Evolutionary conservation across 2,329 filamentous ascomycete species (phyloP).

Genomic region (Aspergillus calidoustus): DNA sequence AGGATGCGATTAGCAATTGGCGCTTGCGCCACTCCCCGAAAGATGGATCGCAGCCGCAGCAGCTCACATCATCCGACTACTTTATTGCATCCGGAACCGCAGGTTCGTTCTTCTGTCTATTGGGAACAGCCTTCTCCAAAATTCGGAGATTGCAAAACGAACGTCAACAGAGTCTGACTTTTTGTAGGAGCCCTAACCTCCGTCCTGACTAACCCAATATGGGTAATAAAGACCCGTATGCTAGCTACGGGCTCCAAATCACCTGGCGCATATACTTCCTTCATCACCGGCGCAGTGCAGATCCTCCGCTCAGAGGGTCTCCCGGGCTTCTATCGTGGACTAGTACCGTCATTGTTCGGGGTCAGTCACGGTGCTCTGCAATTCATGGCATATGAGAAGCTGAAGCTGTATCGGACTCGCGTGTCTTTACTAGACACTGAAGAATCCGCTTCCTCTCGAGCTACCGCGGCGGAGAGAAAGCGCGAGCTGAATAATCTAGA

Average conservation of each 20-base stretch:
- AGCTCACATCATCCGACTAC: slow-evolving; percentile 71
- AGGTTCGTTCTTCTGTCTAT: slow-evolving; percentile 43
- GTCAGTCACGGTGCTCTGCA: slow-evolving; percentile 93
- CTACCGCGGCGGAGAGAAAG: neutral
- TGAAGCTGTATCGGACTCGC: slow-evolving; percentile 66
- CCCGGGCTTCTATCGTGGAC: slow-evolving; percentile 83
- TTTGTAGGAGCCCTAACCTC: slow-evolving; percentile 71
- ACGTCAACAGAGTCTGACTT: neutral
- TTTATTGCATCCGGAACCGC: slow-evolving; percentile 73
- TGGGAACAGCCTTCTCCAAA: neutral
- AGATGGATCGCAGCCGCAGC: neutral
- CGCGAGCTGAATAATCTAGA: slow-evolving; percentile 69
- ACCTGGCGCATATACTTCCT: slow-evolving; percentile 78
- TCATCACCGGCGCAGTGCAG: slow-evolving; percentile 70
- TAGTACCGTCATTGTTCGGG: slow-evolving; percentile 80
- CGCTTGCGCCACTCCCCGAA: slow-evolving; percentile 42
- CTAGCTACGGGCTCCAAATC: slow-evolving; percentile 77
- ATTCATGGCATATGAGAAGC: slow-evolving; percentile 89
- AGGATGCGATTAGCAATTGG: slow-evolving; percentile 55
- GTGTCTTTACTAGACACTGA: slow-evolving; percentile 10
- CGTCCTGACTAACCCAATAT: slow-evolving; percentile 88
- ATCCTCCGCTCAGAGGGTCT: slow-evolving; percentile 74
- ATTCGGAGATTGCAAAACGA: neutral
- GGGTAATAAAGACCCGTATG: slow-evolving; percentile 99
- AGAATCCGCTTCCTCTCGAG: too few relatives aligned